Percentiles rank a stretch among this genome's conserved stretches.
Conservation (phyloP, 2,329 filamentous ascomycete species). For the Seiridium cupressi region DNA sequence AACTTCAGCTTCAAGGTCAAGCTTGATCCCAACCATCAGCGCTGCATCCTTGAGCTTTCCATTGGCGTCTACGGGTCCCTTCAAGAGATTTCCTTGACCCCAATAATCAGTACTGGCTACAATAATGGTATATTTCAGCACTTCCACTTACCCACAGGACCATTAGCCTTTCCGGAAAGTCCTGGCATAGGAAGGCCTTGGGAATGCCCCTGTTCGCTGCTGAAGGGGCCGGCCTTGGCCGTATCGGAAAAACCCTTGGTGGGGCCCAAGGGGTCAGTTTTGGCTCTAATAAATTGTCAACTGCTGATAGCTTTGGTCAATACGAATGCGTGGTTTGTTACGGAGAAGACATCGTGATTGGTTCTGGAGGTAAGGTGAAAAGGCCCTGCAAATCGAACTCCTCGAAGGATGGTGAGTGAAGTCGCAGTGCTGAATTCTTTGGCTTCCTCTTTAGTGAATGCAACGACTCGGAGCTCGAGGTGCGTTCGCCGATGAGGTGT, state of each 20-base stretch:
- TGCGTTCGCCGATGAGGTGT: not conserved
- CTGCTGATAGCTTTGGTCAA: not conserved
- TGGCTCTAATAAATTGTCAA: not conserved
- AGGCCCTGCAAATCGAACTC: not conserved
- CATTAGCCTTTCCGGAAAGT: slow-evolving; percentile 25
- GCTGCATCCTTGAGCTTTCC: slow-evolving; percentile 58
- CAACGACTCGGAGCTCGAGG: not conserved
- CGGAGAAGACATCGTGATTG: not conserved
- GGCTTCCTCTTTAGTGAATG: not conserved
- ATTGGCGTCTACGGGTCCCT: slow-evolving; percentile 54
- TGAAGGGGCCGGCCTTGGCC: slow-evolving; percentile 3
- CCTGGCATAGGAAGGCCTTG: slow-evolving; percentile 25
- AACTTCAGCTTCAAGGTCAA: slow-evolving; percentile 62
- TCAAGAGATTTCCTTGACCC: slow-evolving; percentile 49
- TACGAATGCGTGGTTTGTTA: not conserved
- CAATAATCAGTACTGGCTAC: not conserved
- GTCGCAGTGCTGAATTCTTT: not conserved
- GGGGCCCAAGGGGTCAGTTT: not conserved
- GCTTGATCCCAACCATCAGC: slow-evolving; percentile 60
- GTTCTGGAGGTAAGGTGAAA: not conserved
- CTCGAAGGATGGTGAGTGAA: not conserved
- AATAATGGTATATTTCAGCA: not conserved
- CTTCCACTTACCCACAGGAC: slow-evolving; percentile 19
- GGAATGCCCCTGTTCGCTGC: not conserved
- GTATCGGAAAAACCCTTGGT: slow-evolving; percentile 2